phyloP scores from a whole-genome alignment of 208 protist species.

The Trypanosoma platydactyli region DNA sequence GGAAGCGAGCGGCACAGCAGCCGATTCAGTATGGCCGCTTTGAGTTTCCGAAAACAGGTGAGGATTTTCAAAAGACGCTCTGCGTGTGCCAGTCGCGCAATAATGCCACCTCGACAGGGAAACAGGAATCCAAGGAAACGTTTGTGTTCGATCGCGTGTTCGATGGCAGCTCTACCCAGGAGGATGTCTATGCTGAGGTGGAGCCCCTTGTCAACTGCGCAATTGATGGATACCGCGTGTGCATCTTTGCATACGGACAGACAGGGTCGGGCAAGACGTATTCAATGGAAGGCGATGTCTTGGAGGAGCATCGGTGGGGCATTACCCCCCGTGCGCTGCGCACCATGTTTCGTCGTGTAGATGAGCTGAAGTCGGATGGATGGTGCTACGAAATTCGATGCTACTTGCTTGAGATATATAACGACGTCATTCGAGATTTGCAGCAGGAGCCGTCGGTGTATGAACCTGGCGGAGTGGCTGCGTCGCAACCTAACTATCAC shows the following conservation, averaged over 20 bases:
- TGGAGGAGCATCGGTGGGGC: conserved; percentile 43
- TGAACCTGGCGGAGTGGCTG: conserved; percentile 40
- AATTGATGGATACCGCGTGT: conserved; percentile 90
- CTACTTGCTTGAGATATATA: conserved; percentile 92
- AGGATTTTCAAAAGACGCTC: conserved; percentile 7
- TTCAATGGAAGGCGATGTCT: conserved; percentile 84
- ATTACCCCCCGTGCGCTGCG: conserved; percentile 84
- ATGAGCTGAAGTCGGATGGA: conserved; percentile 61
- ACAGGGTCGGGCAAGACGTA: conserved; percentile 92
- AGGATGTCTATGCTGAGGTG: conserved; percentile 85
- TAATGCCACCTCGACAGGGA: conserved; percentile 34
- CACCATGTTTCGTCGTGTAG: conserved; percentile 69
- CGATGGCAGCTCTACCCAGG: conserved; percentile 38
- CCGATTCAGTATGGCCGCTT: conserved; percentile 31
- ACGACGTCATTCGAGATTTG: conserved; percentile 88
- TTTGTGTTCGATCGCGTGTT: conserved; percentile 44
- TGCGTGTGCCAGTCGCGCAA: conserved; percentile 28
- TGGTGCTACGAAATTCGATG: conserved; percentile 79
- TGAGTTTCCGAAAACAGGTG: conserved; percentile 33
- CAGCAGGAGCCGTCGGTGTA: conserved; percentile 70
- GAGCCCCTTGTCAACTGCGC: conserved; percentile 89
- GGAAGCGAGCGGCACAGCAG: conserved; percentile 1
- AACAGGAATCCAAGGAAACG: conserved; percentile 25
- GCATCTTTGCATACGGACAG: conserved; percentile 93
- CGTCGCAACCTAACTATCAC: conserved; percentile 49